Evolutionary conservation across 495 filamentous ascomycete species (phyloP).

Genomic region (Aspergillus biplanus): DNA sequence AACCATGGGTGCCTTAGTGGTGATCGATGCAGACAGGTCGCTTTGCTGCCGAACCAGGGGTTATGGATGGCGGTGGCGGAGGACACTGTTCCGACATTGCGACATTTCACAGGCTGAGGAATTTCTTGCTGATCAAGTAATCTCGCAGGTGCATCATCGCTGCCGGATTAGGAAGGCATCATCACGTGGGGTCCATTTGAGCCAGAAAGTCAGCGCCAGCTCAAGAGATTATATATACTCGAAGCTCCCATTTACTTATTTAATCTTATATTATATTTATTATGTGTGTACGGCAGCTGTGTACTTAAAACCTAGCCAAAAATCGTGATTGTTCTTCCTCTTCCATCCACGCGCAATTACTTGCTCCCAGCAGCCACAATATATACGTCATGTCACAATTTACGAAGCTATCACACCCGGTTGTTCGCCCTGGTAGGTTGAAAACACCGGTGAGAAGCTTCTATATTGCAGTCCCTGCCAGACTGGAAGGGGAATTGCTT

Average conservation of each 20-base stretch:
- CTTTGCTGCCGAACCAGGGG: neutral
- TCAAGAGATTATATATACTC: neutral
- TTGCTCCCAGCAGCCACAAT: neutral
- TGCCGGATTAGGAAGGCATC: neutral
- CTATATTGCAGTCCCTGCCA: constrained; percentile 57
- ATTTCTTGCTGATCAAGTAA: neutral
- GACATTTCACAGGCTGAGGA: neutral
- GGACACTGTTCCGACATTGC: constrained; percentile 19
- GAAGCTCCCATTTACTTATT: neutral
- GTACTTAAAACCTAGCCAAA: neutral
- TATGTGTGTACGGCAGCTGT: neutral
- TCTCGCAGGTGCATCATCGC: constrained; percentile 6
- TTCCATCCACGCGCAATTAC: neutral
- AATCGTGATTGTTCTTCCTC: neutral
- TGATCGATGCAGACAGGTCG: neutral
- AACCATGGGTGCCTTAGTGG: neutral
- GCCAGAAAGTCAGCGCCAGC: neutral
- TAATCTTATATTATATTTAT: neutral
- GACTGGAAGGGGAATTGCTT: constrained; percentile 66
- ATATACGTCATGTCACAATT: constrained; percentile 8
- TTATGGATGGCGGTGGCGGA: constrained; percentile 10
- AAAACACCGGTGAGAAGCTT: constrained; percentile 53
- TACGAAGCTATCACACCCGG: constrained; percentile 33
- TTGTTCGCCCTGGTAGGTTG: constrained; percentile 45
- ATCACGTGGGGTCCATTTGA: neutral